Evolutionary conservation across 139 green algal genomes (phyloP).

Genomic region (Closterium sp.): DNA sequence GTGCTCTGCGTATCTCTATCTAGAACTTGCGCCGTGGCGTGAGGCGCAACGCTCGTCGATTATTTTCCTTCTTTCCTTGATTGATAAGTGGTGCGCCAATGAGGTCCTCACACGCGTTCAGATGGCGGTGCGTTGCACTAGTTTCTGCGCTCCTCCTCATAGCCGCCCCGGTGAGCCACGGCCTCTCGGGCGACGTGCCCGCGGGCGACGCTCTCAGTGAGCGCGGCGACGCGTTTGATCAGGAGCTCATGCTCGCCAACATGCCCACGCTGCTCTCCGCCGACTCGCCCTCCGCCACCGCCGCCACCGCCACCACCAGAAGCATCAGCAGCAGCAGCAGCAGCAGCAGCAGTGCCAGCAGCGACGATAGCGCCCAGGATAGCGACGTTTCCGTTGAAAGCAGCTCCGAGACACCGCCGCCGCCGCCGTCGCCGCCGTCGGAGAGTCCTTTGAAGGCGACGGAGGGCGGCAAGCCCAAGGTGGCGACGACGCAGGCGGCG

Average conservation of each 20-base stretch:
- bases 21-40: no score
- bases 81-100: neutral
- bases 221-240: neutral
- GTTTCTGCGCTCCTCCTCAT: neutral
- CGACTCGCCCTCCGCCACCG: neutral
- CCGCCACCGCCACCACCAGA: neutral
- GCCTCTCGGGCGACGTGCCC: neutral
- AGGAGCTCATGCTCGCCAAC: neutral
- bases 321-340: neutral
- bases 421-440: neutral
- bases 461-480: neutral
- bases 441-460: neutral
- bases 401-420: neutral
- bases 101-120: neutral
- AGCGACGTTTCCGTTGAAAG: neutral
- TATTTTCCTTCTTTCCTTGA: neutral
- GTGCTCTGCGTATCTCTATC: no score
- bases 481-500: neutral
- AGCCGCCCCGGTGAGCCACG: neutral
- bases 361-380: neutral
- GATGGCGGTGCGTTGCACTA: neutral
- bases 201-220: neutral
- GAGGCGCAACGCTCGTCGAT: no score
- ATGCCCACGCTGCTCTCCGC: neutral
- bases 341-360: neutral